A percentile compares a stretch with the other conserved stretches of the same genome.
Evolutionary conservation across 192 early-diverging fungal genomes (phyloP).

Genomic region (Backusella westeae): DNA sequence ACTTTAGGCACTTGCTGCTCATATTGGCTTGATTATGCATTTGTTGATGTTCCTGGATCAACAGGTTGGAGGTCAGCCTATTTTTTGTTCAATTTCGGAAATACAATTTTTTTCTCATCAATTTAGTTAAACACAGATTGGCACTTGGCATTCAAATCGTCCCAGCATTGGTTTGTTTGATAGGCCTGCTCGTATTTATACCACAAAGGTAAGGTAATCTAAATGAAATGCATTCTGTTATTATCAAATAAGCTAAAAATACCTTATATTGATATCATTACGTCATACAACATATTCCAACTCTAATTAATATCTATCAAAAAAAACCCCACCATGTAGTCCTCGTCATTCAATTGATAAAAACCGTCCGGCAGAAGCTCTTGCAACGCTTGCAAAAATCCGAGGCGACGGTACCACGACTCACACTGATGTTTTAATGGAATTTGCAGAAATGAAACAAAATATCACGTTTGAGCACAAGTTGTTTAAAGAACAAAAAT

Average conservation of each 20-base stretch:
- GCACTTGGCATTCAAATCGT: slow-evolving; percentile 81
- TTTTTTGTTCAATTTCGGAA: not conserved
- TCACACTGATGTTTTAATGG: slow-evolving; percentile 48
- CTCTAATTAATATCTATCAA: not conserved
- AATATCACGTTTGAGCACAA: slow-evolving; percentile 50
- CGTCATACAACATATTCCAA: slow-evolving; percentile 41
- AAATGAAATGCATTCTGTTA: slow-evolving; percentile 37
- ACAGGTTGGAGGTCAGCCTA: slow-evolving; percentile 24
- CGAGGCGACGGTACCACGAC: slow-evolving; percentile 47
- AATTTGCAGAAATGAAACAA: slow-evolving; percentile 60
- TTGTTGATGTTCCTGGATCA: slow-evolving; percentile 11
- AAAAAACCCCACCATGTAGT: slow-evolving; percentile 42
- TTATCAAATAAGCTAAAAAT: slow-evolving; percentile 61
- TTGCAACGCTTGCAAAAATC: slow-evolving; percentile 49
- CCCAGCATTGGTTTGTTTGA: slow-evolving; percentile 67
- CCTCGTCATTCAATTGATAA: slow-evolving; percentile 69
- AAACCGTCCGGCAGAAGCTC: slow-evolving; percentile 54
- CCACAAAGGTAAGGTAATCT: slow-evolving; percentile 38
- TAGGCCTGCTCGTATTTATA: slow-evolving; percentile 64
- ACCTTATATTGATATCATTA: slow-evolving; percentile 55
- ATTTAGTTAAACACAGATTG: slow-evolving; percentile 53
- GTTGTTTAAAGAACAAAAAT: slow-evolving; percentile 10
- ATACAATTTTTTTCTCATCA: not conserved
- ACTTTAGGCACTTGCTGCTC: slow-evolving; percentile 74
- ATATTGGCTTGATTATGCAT: slow-evolving; percentile 39